Conservation (phyloP, 1,284 basidiomycete genomes). For the Puccinia coronata region DNA sequence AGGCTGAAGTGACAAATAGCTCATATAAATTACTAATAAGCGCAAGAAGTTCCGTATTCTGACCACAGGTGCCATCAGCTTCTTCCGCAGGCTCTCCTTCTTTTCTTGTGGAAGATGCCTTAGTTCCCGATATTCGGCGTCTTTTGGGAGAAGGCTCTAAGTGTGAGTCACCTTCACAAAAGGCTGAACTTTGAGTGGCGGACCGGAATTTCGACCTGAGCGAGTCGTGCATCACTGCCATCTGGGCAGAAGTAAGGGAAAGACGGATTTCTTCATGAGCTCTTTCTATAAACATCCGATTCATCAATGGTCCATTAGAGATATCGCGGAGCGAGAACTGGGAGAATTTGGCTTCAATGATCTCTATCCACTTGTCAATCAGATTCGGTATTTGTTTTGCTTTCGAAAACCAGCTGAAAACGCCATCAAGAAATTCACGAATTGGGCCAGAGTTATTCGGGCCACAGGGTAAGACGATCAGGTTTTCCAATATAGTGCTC, state of each 20-base stretch:
- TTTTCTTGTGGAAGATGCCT: not conserved
- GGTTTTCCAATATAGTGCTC: not conserved
- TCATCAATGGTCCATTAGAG: conserved; percentile 26
- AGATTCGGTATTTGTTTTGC: conserved; percentile 37
- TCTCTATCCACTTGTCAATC: conserved; percentile 14
- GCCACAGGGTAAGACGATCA: not conserved
- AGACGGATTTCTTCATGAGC: conserved; percentile 34
- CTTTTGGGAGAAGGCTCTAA: conserved; percentile 27
- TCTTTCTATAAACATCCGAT: conserved; percentile 6
- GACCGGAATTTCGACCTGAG: not conserved
- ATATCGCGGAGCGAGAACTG: conserved; percentile 9
- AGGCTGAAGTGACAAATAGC: conserved; percentile 25
- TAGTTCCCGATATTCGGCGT: not conserved
- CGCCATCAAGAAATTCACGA: not conserved
- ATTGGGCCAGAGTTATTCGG: not conserved
- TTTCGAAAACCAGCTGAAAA: conserved; percentile 45
- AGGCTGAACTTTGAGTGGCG: not conserved
- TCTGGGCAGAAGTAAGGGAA: conserved; percentile 27
- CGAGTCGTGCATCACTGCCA: conserved; percentile 24
- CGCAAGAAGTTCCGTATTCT: not conserved
- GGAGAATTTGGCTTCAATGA: conserved; percentile 1
- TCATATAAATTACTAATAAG: conserved; percentile 24
- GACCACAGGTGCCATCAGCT: not conserved
- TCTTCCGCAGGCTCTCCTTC: not conserved
- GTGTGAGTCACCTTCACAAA: not conserved